Percentiles rank a stretch among this genome's conserved stretches.
Evolutionary conservation across 441 rosid genomes (phyloP).

Genomic region (Isatis lusitanica): DNA sequence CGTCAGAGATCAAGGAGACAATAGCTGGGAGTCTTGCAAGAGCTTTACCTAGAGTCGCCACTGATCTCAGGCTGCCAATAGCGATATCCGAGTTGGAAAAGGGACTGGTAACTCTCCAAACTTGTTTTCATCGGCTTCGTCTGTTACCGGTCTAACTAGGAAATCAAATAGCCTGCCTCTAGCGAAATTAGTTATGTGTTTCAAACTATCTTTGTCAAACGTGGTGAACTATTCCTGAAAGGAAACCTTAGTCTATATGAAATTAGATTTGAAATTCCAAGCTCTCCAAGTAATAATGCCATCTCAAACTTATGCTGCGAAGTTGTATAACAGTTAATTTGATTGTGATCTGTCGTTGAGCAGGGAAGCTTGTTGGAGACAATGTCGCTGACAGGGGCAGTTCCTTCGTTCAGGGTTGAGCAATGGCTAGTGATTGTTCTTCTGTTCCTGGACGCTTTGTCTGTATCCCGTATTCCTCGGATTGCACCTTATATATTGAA

Average conservation of each 20-base stretch:
- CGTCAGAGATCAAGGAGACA: slow-evolving; percentile 85
- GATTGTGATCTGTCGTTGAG: slow-evolving; percentile 23
- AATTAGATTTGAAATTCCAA: background rate
- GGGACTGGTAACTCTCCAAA: slow-evolving; percentile 54
- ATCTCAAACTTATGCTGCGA: background rate
- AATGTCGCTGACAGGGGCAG: slow-evolving; percentile 76
- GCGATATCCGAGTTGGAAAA: slow-evolving; percentile 79
- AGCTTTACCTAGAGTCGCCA: slow-evolving; percentile 68
- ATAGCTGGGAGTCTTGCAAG: slow-evolving; percentile 80
- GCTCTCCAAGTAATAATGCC: background rate
- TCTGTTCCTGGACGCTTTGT: slow-evolving; percentile 77
- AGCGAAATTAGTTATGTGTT: background rate
- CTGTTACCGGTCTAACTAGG: background rate
- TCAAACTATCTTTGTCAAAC: background rate
- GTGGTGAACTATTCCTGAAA: background rate
- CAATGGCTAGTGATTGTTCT: slow-evolving; percentile 83
- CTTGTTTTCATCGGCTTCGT: background rate
- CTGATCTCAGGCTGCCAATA: slow-evolving; percentile 60
- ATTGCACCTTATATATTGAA: slow-evolving; percentile 55
- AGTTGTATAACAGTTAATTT: background rate
- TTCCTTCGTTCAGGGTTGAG: slow-evolving; percentile 65
- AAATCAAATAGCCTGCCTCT: background rate
- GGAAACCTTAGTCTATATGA: background rate
- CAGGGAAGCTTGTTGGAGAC: slow-evolving; percentile 82
- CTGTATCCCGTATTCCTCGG: slow-evolving; percentile 63